Evolutionary conservation across 306 rosid species (phyloP).

Genomic region (Pterocarpus macrocarpus): DNA sequence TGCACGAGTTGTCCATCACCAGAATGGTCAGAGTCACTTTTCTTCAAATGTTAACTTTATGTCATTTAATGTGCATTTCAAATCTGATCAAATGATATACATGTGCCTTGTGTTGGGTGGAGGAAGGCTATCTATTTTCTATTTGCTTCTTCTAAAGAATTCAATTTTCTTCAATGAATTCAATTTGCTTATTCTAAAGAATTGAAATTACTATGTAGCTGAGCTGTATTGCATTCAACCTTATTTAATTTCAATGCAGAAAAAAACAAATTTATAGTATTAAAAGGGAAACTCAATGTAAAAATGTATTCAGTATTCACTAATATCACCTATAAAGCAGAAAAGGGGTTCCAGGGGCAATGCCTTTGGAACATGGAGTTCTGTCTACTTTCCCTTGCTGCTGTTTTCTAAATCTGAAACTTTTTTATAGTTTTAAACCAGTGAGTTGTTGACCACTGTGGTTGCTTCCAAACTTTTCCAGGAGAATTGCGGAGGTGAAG

Average conservation of each 20-base stretch:
- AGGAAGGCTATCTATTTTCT: neutral
- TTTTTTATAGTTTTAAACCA: neutral
- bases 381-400: constrained; percentile 10
- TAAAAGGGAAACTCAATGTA: neutral
- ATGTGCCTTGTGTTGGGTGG: constrained; percentile 25
- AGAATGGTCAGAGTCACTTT: neutral
- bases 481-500: constrained; percentile 96
- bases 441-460: constrained; percentile 14
- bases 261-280: neutral
- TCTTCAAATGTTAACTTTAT: neutral
- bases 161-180: neutral
- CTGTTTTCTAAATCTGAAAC: constrained; percentile 15
- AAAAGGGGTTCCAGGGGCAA: neutral
- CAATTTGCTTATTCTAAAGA: neutral
- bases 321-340: neutral
- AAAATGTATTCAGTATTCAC: neutral
- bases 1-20: neutral
- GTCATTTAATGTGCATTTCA: constrained; percentile 4
- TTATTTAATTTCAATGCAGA: neutral
- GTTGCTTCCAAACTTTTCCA: constrained; percentile 46
- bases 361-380: neutral
- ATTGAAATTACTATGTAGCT: neutral
- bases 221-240: neutral
- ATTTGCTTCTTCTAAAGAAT: neutral
- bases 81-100: constrained; percentile 6